These are phyloP conservation scores for Didymella lethalis DNA, from an alignment of 2,329 filamentous ascomycete genomes.

Conservation along the genomic window DNA sequence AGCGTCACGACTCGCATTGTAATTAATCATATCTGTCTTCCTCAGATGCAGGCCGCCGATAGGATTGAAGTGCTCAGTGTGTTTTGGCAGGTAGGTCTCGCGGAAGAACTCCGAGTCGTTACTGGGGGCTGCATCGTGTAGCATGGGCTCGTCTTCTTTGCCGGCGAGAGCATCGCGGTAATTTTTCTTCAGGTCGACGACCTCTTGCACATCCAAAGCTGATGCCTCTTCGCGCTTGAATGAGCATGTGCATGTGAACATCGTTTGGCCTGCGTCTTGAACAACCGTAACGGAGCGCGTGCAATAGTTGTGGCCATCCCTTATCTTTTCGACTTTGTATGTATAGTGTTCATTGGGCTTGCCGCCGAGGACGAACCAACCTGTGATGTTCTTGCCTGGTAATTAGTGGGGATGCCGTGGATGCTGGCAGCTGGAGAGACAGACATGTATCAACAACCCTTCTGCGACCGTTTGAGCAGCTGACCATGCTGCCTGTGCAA, in stretches of 20 bases:
- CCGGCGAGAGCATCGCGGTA: constrained; percentile 47
- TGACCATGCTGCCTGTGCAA: constrained; percentile 65
- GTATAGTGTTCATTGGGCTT: constrained; percentile 58
- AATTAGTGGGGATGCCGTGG: neutral
- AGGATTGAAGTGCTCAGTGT: constrained; percentile 50
- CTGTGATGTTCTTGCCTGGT: constrained; percentile 58
- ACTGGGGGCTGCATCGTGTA: constrained; percentile 31
- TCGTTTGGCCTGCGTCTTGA: constrained; percentile 53
- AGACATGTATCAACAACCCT: constrained; percentile 62
- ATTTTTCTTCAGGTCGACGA: constrained; percentile 44
- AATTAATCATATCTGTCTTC: constrained; percentile 62
- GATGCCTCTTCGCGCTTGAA: constrained; percentile 59
- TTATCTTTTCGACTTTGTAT: constrained; percentile 60
- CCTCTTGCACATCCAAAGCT: constrained; percentile 46
- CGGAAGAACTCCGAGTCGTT: constrained; percentile 38
- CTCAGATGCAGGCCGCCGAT: constrained; percentile 58
- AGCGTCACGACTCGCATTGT: constrained; percentile 52
- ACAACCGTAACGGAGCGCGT: constrained; percentile 62
- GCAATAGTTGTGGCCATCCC: constrained; percentile 62
- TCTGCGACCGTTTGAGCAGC: constrained; percentile 61
- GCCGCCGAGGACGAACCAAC: constrained; percentile 61
- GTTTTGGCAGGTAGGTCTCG: constrained; percentile 39
- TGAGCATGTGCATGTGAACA: constrained; percentile 62
- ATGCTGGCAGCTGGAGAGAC: neutral
- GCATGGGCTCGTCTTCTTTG: constrained; percentile 45